Percentiles rank a stretch among this genome's conserved stretches.
Conservation (phyloP, 805 yeast genomes). For the Hanseniaspora guilliermondii region DNA sequence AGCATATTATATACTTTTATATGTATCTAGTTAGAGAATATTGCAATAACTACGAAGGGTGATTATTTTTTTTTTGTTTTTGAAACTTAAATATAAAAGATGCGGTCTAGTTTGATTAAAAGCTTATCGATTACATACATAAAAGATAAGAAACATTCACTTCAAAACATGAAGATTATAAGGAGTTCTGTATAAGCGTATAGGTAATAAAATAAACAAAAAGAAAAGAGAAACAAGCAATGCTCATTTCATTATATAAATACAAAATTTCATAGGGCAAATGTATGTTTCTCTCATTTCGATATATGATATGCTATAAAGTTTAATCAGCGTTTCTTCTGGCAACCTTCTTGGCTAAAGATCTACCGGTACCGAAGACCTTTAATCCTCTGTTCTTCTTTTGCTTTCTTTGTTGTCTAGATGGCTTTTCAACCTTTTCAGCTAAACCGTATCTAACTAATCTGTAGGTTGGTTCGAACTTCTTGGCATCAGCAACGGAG, state of each 20-base stretch:
- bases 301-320: background rate
- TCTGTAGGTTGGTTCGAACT: constrained; percentile 98
- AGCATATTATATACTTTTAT: background rate
- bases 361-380: constrained; percentile 95
- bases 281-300: background rate
- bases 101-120: no score
- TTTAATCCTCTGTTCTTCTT: constrained; percentile 99
- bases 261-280: background rate
- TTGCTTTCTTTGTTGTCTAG: constrained; percentile 99
- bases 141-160: no score
- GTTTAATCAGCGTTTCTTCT: constrained; percentile 74
- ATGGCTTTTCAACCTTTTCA: constrained; percentile 87
- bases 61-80: background rate
- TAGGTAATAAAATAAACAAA: constrained; percentile 6
- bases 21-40: no score
- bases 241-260: background rate
- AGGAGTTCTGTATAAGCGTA: background rate
- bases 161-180: no score
- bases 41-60: no score
- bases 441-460: constrained; percentile 98
- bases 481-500: constrained; percentile 94
- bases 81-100: no score
- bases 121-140: no score
- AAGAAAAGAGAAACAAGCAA: background rate
- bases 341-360: constrained; percentile 85